Conservation (phyloP, 2,329 filamentous ascomycete genomes). For the Colletotrichum lindemuthianum region DNA sequence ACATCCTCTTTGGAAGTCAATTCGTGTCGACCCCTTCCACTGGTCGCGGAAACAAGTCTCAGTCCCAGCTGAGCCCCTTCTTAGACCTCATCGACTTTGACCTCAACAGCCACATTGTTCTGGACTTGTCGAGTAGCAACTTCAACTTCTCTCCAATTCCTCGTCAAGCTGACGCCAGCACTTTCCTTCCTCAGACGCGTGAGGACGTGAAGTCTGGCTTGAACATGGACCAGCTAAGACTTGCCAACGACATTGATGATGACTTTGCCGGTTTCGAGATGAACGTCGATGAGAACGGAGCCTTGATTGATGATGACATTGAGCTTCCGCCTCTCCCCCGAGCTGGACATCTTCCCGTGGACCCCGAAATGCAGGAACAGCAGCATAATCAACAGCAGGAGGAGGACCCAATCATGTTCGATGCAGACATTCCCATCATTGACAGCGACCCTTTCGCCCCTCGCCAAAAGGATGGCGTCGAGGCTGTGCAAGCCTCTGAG, state of each 20-base stretch:
- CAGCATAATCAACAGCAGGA: slow-evolving; percentile 27
- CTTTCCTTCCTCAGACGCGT: slow-evolving; percentile 18
- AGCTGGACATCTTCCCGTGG: slow-evolving; percentile 24
- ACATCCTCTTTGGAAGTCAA: slow-evolving; percentile 42
- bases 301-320: slow-evolving; percentile 56
- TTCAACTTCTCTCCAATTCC: slow-evolving; percentile 48
- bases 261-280: slow-evolving; percentile 54
- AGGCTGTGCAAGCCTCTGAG: neutral
- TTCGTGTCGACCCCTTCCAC: slow-evolving; percentile 47
- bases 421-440: slow-evolving; percentile 1
- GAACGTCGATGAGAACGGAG: slow-evolving; percentile 62
- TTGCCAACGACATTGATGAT: slow-evolving; percentile 47
- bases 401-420: neutral
- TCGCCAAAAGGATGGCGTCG: neutral
- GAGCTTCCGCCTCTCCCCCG: slow-evolving; percentile 55
- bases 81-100: slow-evolving; percentile 26
- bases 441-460: neutral
- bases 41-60: slow-evolving; percentile 40
- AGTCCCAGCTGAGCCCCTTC: slow-evolving; percentile 57
- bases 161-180: slow-evolving; percentile 39
- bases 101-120: neutral
- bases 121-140: slow-evolving; percentile 30
- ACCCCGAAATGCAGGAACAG: slow-evolving; percentile 23
- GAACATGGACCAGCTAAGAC: slow-evolving; percentile 43
- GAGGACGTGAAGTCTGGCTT: slow-evolving; percentile 15